Evolutionary conservation across 768 basidiomycete species (phyloP).

Genomic region (Amyloporia xantha): DNA sequence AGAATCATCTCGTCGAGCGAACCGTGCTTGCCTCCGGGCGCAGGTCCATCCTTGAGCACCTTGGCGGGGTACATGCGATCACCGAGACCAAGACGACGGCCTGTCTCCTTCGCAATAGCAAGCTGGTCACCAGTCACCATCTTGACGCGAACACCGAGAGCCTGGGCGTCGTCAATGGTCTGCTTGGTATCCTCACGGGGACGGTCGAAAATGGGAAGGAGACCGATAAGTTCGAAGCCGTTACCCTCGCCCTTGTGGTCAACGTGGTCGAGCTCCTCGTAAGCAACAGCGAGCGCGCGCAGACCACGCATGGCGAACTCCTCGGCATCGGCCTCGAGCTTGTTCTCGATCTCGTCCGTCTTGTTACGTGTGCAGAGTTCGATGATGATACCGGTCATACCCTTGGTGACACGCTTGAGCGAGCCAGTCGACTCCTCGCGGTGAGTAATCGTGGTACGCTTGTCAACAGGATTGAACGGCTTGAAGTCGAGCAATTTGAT

Average conservation of each 20-base stretch:
- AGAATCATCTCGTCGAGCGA: constrained; percentile 97
- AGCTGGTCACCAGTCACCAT: constrained; percentile 99
- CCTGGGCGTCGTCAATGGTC: constrained; percentile 94
- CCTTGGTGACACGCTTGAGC: constrained; percentile 98
- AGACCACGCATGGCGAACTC: constrained; percentile 95
- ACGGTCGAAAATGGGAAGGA: constrained; percentile 96
- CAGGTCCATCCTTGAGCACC: constrained; percentile 94
- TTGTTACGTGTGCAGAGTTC: constrained; percentile 97
- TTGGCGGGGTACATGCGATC: constrained; percentile 99
- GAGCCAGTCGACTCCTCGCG: constrained; percentile 87
- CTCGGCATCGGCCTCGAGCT: constrained; percentile 91
- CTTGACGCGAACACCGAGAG: constrained; percentile 97
- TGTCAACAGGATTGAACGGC: constrained; percentile 97
- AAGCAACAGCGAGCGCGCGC: constrained; percentile 93
- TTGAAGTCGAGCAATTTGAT: constrained; percentile 98
- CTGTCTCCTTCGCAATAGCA: constrained; percentile 98
- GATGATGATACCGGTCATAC: constrained; percentile 98
- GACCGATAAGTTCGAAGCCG: constrained; percentile 95
- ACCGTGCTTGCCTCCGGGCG: constrained; percentile 75
- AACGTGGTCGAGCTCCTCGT: constrained; percentile 83
- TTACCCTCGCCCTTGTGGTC: constrained; percentile 84
- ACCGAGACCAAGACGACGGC: constrained; percentile 93
- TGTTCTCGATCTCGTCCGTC: constrained; percentile 85
- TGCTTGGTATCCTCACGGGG: constrained; percentile 99
- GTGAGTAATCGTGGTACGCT: constrained; percentile 98